Conservation (phyloP, 176 grass and related monocot genomes). For the Otatea glauca region DNA sequence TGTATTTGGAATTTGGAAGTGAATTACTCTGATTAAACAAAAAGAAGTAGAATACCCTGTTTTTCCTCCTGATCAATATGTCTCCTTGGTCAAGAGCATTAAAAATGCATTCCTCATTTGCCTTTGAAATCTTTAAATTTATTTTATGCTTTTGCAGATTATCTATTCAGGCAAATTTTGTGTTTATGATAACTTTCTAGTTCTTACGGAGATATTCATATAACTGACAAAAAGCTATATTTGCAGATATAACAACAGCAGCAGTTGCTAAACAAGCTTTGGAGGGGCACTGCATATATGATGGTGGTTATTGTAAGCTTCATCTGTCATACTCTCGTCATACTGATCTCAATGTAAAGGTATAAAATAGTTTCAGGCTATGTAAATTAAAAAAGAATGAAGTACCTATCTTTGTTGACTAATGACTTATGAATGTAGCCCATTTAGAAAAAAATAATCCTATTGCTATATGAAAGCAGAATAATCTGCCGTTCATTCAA, state of each 20-base stretch:
- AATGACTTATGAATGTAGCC: conserved; percentile 44
- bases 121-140: neutral
- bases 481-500: conserved; percentile 27
- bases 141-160: neutral
- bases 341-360: conserved; percentile 99
- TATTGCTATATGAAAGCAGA: conserved; percentile 38
- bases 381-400: conserved; percentile 47
- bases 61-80: neutral
- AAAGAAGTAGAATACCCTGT: neutral
- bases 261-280: conserved; percentile 94
- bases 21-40: conserved; percentile 28
- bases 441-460: conserved; percentile 39
- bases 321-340: conserved; percentile 99
- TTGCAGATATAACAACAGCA: conserved; percentile 73
- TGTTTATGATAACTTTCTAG: neutral
- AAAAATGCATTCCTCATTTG: conserved; percentile 19
- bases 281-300: conserved; percentile 99
- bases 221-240: conserved; percentile 29
- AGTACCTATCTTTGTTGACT: conserved; percentile 23
- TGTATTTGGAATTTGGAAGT: neutral
- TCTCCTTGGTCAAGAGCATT: neutral
- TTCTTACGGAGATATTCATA: neutral
- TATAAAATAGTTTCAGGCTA: conserved; percentile 73
- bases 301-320: conserved; percentile 99
- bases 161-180: conserved; percentile 5